Evolutionary conservation across 768 basidiomycete genomes (phyloP).

Genomic region (Tulasnella calospora): DNA sequence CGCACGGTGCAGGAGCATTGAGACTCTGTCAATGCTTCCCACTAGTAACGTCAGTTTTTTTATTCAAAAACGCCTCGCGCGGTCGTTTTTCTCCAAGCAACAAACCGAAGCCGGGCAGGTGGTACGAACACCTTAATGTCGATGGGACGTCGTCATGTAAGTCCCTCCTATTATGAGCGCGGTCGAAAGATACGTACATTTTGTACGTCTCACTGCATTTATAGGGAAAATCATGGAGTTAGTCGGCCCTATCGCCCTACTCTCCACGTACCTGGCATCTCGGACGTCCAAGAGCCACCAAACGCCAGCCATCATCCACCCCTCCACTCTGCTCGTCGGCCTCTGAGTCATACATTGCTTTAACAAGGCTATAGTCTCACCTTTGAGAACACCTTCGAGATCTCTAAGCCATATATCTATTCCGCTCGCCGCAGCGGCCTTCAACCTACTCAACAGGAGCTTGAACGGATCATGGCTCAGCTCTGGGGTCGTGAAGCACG

Average conservation of each 20-base stretch:
- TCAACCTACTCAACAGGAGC: constrained; percentile 69
- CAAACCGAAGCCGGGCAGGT: neutral
- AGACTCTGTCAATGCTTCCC: constrained; percentile 10
- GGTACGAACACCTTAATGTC: neutral
- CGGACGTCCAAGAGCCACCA: neutral
- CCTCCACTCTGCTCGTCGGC: constrained; percentile 49
- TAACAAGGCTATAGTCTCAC: constrained; percentile 76
- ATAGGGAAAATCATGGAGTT: constrained; percentile 19
- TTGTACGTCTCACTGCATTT: neutral
- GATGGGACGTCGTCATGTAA: constrained; percentile 1
- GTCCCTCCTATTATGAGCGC: neutral
- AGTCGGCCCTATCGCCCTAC: neutral
- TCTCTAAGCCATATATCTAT: constrained; percentile 70
- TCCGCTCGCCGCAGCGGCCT: constrained; percentile 49
- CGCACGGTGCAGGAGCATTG: neutral
- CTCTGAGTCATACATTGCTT: constrained; percentile 72
- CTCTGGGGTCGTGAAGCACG: constrained; percentile 47
- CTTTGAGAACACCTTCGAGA: constrained; percentile 73
- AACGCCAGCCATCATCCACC: constrained; percentile 14
- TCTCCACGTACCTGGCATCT: neutral
- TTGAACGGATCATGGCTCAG: constrained; percentile 67
- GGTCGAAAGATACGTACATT: too few relatives aligned
- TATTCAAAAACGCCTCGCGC: neutral
- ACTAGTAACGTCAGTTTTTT: neutral
- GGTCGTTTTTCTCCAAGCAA: constrained; percentile 8